Conservation (phyloP, 352 stramenopile genomes). For the Blastocystis sp. region DNA sequence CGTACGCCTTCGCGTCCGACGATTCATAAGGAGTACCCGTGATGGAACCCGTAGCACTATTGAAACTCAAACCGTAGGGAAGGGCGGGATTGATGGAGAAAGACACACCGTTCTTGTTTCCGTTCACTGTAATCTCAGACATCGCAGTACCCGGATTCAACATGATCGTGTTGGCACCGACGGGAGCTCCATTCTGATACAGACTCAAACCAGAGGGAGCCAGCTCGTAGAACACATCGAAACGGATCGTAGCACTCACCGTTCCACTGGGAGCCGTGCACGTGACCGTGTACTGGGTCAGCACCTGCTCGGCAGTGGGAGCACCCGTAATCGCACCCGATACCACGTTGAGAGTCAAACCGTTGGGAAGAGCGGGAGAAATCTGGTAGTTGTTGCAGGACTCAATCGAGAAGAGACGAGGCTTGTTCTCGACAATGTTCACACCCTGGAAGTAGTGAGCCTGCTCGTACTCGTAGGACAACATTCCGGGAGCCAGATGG, state of each 20-base stretch:
- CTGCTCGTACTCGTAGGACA: constrained; percentile 35
- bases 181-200: neutral
- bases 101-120: neutral
- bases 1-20: neutral
- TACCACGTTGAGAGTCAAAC: neutral
- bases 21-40: neutral
- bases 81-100: constrained; percentile 5
- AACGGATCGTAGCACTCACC: neutral
- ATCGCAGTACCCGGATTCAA: neutral
- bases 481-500: neutral
- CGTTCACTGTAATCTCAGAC: neutral
- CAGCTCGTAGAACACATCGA: constrained; percentile 20
- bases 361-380: neutral
- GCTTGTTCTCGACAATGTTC: constrained; percentile 8
- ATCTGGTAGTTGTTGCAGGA: constrained; percentile 7
- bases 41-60: neutral
- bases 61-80: neutral
- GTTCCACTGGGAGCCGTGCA: neutral
- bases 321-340: constrained; percentile 11
- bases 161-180: neutral
- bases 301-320: neutral
- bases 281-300: constrained; percentile 19
- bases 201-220: neutral
- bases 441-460: constrained; percentile 41
- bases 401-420: constrained; percentile 9